phyloP scores from a whole-genome alignment of 164 flowering plant genomes.

The Pachysandra terminalis region DNA sequence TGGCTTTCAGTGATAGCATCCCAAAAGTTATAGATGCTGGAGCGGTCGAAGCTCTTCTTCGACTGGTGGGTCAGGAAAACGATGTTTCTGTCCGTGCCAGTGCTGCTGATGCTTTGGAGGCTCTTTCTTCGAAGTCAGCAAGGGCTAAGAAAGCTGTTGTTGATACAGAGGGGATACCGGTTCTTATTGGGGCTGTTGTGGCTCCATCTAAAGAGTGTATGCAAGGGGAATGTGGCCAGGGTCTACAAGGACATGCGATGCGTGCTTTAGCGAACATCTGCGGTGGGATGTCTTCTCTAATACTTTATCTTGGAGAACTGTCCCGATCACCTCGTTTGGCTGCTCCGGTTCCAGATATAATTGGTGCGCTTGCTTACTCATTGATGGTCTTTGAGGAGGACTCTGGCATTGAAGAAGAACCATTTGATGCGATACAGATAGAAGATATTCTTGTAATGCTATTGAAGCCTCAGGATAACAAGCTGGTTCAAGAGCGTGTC shows the following conservation, averaged over 20 bases:
- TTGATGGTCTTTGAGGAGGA: conserved; percentile 64
- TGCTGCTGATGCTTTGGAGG: conserved; percentile 86
- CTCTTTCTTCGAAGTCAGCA: conserved; percentile 62
- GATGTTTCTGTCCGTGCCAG: conserved; percentile 79
- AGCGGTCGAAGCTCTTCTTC: conserved; percentile 58
- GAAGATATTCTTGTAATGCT: conserved; percentile 57
- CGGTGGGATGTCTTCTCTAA: conserved; percentile 71
- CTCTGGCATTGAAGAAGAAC: conserved; percentile 36
- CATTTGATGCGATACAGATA: conserved; percentile 51
- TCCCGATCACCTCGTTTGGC: conserved; percentile 66
- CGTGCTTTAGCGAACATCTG: conserved; percentile 72
- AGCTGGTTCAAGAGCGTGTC: conserved; percentile 74
- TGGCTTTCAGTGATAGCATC: conserved; percentile 76
- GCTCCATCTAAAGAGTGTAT: conserved; percentile 93
- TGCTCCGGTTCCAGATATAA: conserved; percentile 83
- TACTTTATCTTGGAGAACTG: conserved; percentile 72
- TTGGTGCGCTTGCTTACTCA: conserved; percentile 90
- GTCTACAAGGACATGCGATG: conserved; percentile 68
- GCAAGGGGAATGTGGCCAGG: conserved; percentile 65
- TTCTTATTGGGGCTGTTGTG: conserved; percentile 78
- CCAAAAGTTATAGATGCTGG: conserved; percentile 77
- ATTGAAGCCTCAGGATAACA: conserved; percentile 74
- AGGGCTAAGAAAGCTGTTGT: conserved; percentile 59
- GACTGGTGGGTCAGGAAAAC: conserved; percentile 57
- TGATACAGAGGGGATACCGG: conserved; percentile 57